A percentile compares a stretch with the other conserved stretches of the same genome.
Evolutionary conservation across 2,329 filamentous ascomycete species (phyloP).

Genomic region (Leptodontidium sp.): DNA sequence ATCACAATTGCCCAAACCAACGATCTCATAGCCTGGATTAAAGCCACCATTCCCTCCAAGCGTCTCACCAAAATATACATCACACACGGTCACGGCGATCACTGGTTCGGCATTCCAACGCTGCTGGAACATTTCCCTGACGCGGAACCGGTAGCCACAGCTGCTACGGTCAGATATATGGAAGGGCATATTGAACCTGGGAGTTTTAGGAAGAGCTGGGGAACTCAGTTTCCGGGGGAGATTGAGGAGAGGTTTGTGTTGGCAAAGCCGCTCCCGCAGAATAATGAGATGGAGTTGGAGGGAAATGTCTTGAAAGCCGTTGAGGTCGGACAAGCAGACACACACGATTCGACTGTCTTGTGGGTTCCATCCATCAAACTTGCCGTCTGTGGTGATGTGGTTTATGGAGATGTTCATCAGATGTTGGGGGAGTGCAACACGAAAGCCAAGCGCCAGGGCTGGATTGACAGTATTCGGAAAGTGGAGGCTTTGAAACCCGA

Average conservation of each 20-base stretch:
- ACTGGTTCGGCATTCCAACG: constrained; percentile 40
- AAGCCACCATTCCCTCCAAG: constrained; percentile 42
- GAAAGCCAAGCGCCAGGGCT: constrained; percentile 40
- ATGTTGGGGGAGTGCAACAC: constrained; percentile 47
- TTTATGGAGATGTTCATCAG: constrained; percentile 48
- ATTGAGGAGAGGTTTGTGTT: constrained; percentile 17
- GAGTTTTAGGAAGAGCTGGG: background rate
- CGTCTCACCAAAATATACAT: constrained; percentile 50
- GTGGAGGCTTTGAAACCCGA: constrained; percentile 44
- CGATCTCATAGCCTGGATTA: constrained; percentile 49
- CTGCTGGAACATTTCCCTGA: constrained; percentile 44
- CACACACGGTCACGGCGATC: constrained; percentile 54
- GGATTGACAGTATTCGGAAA: constrained; percentile 45
- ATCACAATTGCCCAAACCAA: constrained; percentile 46
- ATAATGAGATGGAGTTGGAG: constrained; percentile 21
- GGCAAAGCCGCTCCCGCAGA: constrained; percentile 30
- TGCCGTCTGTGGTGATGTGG: constrained; percentile 48
- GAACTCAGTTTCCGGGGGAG: constrained; percentile 9
- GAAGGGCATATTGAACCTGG: background rate
- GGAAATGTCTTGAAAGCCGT: constrained; percentile 26
- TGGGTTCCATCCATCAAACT: constrained; percentile 44
- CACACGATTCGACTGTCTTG: constrained; percentile 44
- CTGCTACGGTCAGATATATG: constrained; percentile 22
- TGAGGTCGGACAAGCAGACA: constrained; percentile 45
- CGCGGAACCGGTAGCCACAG: constrained; percentile 37